Evolutionary conservation across 768 basidiomycete species (phyloP), one percentile per base, ranked within the genome.

Genomic region (Suillus hirtellus): DNA sequence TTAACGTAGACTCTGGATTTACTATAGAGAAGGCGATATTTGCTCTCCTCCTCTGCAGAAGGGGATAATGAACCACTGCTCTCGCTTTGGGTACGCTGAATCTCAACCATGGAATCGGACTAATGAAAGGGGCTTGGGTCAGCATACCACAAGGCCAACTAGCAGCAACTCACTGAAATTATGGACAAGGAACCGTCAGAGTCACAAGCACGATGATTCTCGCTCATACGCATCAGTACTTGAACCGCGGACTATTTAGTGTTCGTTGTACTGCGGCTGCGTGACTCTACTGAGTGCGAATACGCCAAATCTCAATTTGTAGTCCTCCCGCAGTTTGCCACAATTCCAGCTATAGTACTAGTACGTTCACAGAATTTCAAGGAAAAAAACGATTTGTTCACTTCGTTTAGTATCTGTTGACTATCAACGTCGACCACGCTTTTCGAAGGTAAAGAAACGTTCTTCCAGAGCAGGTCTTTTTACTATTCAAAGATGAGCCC

Each of bases 1-100:
- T 98, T 93, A 50, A 99, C 88, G 72, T 96, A 95, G 52, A 98
- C 96, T 74, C 95, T 96, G 47, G 90, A 93, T 74, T 96, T 97
- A 75, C 88, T 90, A 69, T 94, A 97, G 15, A 98, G 74, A 55
- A 98, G 81, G 52, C 91, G 82, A 72, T 86, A 85, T 73, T 85
- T 87, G 70, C 75, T 75, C 68, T 87, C 87, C 67, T 89, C 87
- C 61, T 84, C 81, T 0, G 62, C 54, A 31, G 65, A 64, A 14
- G 60, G 38, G 17, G 68, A 61, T 64, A 55, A 43, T 46, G 46
- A 53, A 35, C 47, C 24, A 56, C 61, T 37, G 52, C 43, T 24
- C 46, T 34, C 52, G 71, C 66, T 53, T 68, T 63, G 61, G 40
- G 75, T 71, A 64, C 79, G 84, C 69, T 82, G 86, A 69, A 92